phyloP scores from a whole-genome alignment of 768 basidiomycete genomes.

The Boletus speciosus region DNA sequence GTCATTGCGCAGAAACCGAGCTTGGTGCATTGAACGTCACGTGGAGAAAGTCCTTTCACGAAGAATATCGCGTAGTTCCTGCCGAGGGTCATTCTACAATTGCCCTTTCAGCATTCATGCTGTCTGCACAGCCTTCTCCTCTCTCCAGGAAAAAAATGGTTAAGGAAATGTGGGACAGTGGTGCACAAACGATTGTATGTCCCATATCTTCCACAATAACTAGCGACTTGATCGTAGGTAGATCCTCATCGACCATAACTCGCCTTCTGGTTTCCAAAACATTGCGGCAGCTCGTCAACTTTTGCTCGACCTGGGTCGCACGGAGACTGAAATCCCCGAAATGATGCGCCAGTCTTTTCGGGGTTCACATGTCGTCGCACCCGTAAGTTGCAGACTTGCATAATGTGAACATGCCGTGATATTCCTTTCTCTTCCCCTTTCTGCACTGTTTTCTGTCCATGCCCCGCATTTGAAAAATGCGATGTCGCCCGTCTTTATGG shows the following conservation, averaged over 20 bases:
- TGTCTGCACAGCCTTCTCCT: constrained; percentile 67
- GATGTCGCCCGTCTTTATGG: background rate
- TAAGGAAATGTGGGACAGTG: constrained; percentile 89
- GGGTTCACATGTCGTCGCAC: constrained; percentile 85
- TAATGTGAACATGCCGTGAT: background rate
- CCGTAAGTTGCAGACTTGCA: constrained; percentile 48
- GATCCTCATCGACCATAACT: constrained; percentile 86
- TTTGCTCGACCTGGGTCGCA: constrained; percentile 60
- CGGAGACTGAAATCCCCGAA: constrained; percentile 51
- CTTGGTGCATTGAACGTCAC: constrained; percentile 41
- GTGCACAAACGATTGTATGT: constrained; percentile 74
- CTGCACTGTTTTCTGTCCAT: constrained; percentile 3
- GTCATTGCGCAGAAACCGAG: constrained; percentile 41
- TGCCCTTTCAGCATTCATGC: constrained; percentile 81
- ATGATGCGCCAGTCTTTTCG: constrained; percentile 33
- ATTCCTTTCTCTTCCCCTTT: background rate
- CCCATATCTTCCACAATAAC: background rate
- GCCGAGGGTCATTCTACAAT: constrained; percentile 50
- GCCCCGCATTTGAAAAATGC: constrained; percentile 17
- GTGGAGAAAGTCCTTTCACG: constrained; percentile 59
- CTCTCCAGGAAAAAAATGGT: constrained; percentile 63
- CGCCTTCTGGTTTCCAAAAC: constrained; percentile 67
- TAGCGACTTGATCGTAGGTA: constrained; percentile 30
- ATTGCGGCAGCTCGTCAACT: constrained; percentile 77
- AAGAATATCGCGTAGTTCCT: constrained; percentile 41